Conservation (phyloP, 1,284 basidiomycete species). For the Mycena sp. region DNA sequence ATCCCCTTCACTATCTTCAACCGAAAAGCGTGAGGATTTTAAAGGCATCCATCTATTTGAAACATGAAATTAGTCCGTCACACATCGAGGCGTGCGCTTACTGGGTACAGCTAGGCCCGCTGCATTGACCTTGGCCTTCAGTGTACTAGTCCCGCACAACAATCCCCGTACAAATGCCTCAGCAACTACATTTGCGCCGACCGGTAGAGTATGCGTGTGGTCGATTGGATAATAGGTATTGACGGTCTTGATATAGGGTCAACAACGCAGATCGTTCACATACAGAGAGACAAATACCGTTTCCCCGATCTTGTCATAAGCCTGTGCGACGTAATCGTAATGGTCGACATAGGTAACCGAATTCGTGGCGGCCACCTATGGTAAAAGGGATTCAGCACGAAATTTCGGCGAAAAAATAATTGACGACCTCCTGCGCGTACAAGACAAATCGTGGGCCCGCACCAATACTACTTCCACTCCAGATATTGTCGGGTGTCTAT, state of each 20-base stretch:
- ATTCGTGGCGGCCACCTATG: conserved; percentile 47
- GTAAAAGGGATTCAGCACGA: conserved; percentile 1
- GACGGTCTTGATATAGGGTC: conserved; percentile 33
- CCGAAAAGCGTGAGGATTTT: background rate
- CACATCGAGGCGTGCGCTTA: conserved; percentile 32
- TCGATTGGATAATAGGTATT: conserved; percentile 56
- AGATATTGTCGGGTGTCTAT: conserved; percentile 59
- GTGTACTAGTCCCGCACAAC: conserved; percentile 44
- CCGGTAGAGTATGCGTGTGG: conserved; percentile 56
- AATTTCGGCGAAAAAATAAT: background rate
- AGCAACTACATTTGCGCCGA: conserved; percentile 54
- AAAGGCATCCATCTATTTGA: conserved; percentile 37
- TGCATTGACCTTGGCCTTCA: conserved; percentile 46
- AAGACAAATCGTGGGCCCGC: conserved; percentile 54
- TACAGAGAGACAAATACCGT: conserved; percentile 22
- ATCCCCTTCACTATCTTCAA: too few species aligned
- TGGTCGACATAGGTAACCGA: conserved; percentile 57
- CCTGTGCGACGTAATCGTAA: conserved; percentile 53
- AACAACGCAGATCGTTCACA: too few species aligned
- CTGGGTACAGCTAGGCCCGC: conserved; percentile 48
- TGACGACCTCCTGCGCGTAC: conserved; percentile 45
- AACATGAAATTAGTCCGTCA: background rate
- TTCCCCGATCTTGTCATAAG: conserved; percentile 54
- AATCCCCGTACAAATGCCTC: conserved; percentile 54
- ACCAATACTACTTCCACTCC: conserved; percentile 47